phyloP scores from a whole-genome alignment of 176 grass and related monocot species.

The Juncus inflexus region DNA sequence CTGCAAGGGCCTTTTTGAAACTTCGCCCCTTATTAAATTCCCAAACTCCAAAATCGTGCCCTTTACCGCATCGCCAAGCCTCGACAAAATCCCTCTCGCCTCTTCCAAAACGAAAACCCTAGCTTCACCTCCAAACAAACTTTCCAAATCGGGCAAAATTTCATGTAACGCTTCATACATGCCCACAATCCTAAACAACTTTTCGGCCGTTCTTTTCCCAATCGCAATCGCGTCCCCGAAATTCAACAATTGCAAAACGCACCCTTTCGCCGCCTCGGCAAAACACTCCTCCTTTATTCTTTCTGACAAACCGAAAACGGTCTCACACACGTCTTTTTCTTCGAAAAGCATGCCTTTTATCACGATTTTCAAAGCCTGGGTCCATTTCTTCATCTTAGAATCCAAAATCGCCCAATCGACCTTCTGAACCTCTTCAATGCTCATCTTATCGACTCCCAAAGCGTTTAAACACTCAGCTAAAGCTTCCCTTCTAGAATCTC shows the following conservation, averaged over 20 bases:
- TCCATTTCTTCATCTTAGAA: slow-evolving; percentile 95
- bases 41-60: slow-evolving; percentile 57
- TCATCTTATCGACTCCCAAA: slow-evolving; percentile 71
- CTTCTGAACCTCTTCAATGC: slow-evolving; percentile 81
- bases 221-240: slow-evolving; percentile 87
- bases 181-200: slow-evolving; percentile 74
- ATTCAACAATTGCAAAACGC: slow-evolving; percentile 78
- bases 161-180: slow-evolving; percentile 80
- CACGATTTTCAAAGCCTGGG: slow-evolving; percentile 64
- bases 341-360: slow-evolving; percentile 49
- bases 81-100: slow-evolving; percentile 41
- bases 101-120: slow-evolving; percentile 58
- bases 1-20: slow-evolving; percentile 48
- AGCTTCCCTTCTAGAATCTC: slow-evolving; percentile 58
- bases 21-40: slow-evolving; percentile 63
- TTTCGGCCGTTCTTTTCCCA: slow-evolving; percentile 61
- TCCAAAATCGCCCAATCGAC: slow-evolving; percentile 74
- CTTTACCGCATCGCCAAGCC: slow-evolving; percentile 65
- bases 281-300: slow-evolving; percentile 76
- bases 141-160: slow-evolving; percentile 52
- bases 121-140: slow-evolving; percentile 57
- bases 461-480: slow-evolving; percentile 62
- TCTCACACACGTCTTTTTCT: slow-evolving; percentile 64
- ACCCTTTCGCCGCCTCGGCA: slow-evolving; percentile 63
- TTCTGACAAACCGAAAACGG: slow-evolving; percentile 37